Base-by-base conservation (phyloP, 192 early-diverging fungal genomes). In the Backusella sp. region DNA sequence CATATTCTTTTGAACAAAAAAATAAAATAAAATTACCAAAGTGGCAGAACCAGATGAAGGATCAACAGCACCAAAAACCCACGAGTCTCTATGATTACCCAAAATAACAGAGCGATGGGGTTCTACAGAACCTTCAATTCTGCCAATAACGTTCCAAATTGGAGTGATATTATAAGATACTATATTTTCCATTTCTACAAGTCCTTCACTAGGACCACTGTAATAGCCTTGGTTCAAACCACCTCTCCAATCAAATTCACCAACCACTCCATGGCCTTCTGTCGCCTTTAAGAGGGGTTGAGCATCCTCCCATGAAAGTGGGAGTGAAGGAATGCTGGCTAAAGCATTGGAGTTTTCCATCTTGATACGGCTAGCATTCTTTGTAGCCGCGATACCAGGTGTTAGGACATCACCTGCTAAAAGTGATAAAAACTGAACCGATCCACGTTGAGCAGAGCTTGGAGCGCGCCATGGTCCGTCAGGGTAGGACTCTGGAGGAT, bases 331-430 rank as follows among this genome's bases (percentile, higher is more conserved):
- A 56, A 92, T 92, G 12, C 68, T 72, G 68, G 86, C 79, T 30
- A 92, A 37, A 28, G 23, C 72, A 44, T 35, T 19, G 19, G 68
- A 67, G 6, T 89, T 84, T 23, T 79, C 78, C 28, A 79, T 81
- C 15, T 81, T 74, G 21, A 92, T 79, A 69, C 89, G 86, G 36
- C 74, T 71, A 12, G 85, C 86, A 77, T 87, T 75, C 44, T 82
- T 74, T 12, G 80, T 87, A 3, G 91, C 76, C 9, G 91, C 76
- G 42, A 84, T 80, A 21, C 88, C 88, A 0, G 91, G 91, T 9
- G 91, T 92, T n/a, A 91, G 76, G n/a, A 90, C 88, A 70, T 92
- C 91, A 26, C 91, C 91, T 0, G 87, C 84, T 32, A 87, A 86
- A 12, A 86, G 36, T 17, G 79, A 74, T 2, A 86, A 49, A n/a